Conservation (phyloP, 805 yeast species). For the Sugiyamaella mastotermitis region DNA sequence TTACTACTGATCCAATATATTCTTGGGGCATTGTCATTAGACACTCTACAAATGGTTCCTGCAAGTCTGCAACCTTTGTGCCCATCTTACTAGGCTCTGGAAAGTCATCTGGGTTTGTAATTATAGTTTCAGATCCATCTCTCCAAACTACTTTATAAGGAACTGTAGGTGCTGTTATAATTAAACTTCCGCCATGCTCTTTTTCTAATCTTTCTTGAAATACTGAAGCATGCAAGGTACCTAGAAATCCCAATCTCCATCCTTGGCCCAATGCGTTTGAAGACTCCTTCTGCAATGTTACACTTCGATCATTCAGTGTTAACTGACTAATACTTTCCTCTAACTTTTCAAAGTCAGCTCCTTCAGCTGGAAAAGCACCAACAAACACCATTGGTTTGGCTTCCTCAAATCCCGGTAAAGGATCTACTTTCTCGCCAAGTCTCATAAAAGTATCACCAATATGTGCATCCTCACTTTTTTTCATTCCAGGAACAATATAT, state of each 20-base stretch:
- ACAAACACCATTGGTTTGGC: slow-evolving; percentile 98
- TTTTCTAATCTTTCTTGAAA: slow-evolving; percentile 86
- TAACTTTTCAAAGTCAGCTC: slow-evolving; percentile 78
- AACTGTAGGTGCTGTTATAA: slow-evolving; percentile 93
- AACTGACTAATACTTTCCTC: slow-evolving; percentile 87
- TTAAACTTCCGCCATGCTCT: slow-evolving; percentile 89
- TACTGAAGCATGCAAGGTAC: slow-evolving; percentile 91
- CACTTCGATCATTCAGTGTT: slow-evolving; percentile 88
- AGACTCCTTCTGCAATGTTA: slow-evolving; percentile 80
- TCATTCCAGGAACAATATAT: slow-evolving; percentile 92
- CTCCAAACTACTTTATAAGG: slow-evolving; percentile 74
- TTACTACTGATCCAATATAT: slow-evolving; percentile 79
- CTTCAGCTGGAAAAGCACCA: slow-evolving; percentile 97
- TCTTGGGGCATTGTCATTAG: slow-evolving; percentile 88
- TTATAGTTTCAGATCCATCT: slow-evolving; percentile 56
- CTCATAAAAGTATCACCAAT: slow-evolving; percentile 83
- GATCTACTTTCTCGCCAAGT: slow-evolving; percentile 51
- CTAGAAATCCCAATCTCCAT: slow-evolving; percentile 93
- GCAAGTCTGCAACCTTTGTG: slow-evolving; percentile 43
- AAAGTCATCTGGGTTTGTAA: slow-evolving; percentile 90
- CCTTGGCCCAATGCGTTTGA: slow-evolving; percentile 95
- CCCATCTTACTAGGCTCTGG: slow-evolving; percentile 48
- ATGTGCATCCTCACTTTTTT: slow-evolving; percentile 74
- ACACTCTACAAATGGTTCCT: slow-evolving; percentile 89
- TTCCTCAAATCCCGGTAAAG: slow-evolving; percentile 92